Conservation (phyloP, 129 eudicot genomes). For the Erigeron canadensis region DNA sequence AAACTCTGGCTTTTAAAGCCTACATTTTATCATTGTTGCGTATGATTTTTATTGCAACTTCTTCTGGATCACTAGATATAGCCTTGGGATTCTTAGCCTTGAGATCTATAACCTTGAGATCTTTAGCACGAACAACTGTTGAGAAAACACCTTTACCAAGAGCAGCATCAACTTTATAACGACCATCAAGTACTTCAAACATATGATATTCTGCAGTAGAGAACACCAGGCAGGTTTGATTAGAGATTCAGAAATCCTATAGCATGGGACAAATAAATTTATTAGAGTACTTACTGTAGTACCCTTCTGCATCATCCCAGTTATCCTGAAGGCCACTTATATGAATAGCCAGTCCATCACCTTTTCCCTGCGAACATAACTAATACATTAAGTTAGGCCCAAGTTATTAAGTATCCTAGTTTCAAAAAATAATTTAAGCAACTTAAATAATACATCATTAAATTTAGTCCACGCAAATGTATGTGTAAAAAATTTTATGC, state of each 20-base stretch:
- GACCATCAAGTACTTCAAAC: slow-evolving; percentile 87
- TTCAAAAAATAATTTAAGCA: neutral
- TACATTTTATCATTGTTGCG: slow-evolving; percentile 93
- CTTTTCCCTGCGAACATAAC: slow-evolving; percentile 62
- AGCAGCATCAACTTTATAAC: slow-evolving; percentile 96
- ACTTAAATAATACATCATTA: neutral
- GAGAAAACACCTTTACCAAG: slow-evolving; percentile 99
- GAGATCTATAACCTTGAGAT: slow-evolving; percentile 86
- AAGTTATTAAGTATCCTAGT: neutral
- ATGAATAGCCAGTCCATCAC: slow-evolving; percentile 67
- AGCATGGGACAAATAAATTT: neutral
- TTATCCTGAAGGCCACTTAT: slow-evolving; percentile 86
- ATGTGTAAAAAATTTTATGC: neutral
- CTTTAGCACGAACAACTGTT: slow-evolving; percentile 98
- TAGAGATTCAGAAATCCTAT: neutral
- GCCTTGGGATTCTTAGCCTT: slow-evolving; percentile 98
- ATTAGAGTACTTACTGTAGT: slow-evolving; percentile 71
- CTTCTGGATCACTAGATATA: slow-evolving; percentile 79
- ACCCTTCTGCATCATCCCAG: slow-evolving; percentile 97
- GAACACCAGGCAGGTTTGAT: neutral
- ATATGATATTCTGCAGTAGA: slow-evolving; percentile 66
- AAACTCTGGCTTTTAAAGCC: slow-evolving; percentile 25
- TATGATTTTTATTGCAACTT: slow-evolving; percentile 95
- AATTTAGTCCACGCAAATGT: neutral
- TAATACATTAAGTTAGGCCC: slow-evolving; percentile 1